A percentile compares a stretch with the other conserved stretches of the same genome.
Conservation (phyloP, 2,329 filamentous ascomycete species). For the Elsinoe arachidis region DNA sequence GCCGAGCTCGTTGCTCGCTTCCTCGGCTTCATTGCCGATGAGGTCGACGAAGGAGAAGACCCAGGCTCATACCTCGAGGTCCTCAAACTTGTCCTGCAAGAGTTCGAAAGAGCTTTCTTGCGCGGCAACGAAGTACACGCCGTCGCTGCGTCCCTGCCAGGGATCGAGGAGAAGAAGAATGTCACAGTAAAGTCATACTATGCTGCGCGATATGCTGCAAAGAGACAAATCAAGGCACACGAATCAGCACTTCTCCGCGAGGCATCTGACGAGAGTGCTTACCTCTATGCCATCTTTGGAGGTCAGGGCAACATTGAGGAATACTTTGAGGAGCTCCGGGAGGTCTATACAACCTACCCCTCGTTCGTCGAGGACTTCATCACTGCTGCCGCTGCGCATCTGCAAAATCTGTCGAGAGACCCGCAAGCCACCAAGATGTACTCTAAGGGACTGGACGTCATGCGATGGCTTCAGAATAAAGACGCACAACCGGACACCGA, state of each 20-base stretch:
- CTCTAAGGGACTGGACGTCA: conserved; percentile 89
- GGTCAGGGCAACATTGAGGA: conserved; percentile 99
- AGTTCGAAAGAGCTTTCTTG: conserved; percentile 93
- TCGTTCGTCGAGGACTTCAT: conserved; percentile 84
- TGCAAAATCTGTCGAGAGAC: conserved; percentile 77
- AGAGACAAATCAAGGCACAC: conserved; percentile 80
- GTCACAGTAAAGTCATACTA: conserved; percentile 88
- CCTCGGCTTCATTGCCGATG: conserved; percentile 77
- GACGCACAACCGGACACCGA: conserved; percentile 89
- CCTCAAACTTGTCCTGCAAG: conserved; percentile 82
- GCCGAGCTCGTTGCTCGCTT: conserved; percentile 88
- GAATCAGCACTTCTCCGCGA: conserved; percentile 89
- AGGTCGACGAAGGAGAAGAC: conserved; percentile 89
- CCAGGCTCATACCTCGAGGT: conserved; percentile 88
- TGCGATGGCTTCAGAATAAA: conserved; percentile 82
- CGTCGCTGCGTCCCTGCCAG: conserved; percentile 72
- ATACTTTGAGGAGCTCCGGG: conserved; percentile 94
- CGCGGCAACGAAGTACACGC: conserved; percentile 95
- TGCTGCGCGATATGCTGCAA: conserved; percentile 71
- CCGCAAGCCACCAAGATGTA: conserved; percentile 89
- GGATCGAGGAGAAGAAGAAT: conserved; percentile 88
- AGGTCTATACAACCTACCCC: conserved; percentile 84
- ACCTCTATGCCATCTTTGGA: conserved; percentile 88
- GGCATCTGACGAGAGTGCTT: conserved; percentile 71
- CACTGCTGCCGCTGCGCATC: conserved; percentile 68